A percentile compares a stretch with the other conserved stretches of the same genome.
phyloP scores from a whole-genome alignment of 495 filamentous ascomycete species.

The Amniculicola lignicola region DNA sequence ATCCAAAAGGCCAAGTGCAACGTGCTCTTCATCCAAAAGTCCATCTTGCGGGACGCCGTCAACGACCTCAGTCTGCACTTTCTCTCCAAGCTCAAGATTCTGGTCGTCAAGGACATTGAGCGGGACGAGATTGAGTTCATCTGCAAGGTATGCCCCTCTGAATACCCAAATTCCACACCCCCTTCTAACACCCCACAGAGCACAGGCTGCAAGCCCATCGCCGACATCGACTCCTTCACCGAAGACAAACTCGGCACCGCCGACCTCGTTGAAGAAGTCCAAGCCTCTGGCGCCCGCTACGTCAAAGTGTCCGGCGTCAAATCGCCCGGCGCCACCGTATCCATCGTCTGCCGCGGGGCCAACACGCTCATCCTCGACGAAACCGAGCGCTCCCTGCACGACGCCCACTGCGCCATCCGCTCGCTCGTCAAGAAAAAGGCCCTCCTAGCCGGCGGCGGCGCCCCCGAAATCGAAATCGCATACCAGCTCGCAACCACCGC shows the following conservation, averaged over 20 bases:
- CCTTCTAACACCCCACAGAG: slow-evolving; percentile 43
- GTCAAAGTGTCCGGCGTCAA: slow-evolving; percentile 93
- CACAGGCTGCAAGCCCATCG: slow-evolving; percentile 97
- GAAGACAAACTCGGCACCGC: slow-evolving; percentile 98
- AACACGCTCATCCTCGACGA: slow-evolving; percentile 94
- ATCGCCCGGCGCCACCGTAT: slow-evolving; percentile 83
- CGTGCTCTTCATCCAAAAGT: slow-evolving; percentile 96
- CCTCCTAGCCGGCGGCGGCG: slow-evolving; percentile 92
- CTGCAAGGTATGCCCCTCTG: slow-evolving; percentile 66
- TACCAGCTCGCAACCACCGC: slow-evolving; percentile 74
- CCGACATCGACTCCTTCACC: slow-evolving; percentile 97
- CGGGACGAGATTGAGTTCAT: slow-evolving; percentile 98
- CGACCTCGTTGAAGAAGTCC: slow-evolving; percentile 89
- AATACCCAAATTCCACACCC: background rate
- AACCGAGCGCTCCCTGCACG: slow-evolving; percentile 91
- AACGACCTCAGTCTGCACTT: slow-evolving; percentile 97
- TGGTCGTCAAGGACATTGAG: slow-evolving; percentile 95
- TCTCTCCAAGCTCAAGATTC: slow-evolving; percentile 92
- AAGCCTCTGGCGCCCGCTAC: slow-evolving; percentile 79
- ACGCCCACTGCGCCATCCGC: slow-evolving; percentile 94
- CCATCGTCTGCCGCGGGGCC: slow-evolving; percentile 88
- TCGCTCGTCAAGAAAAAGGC: slow-evolving; percentile 99
- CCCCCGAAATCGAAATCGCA: slow-evolving; percentile 92
- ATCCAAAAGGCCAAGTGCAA: slow-evolving; percentile 99
- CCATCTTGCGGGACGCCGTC: slow-evolving; percentile 93